Evolutionary conservation across 306 rosid genomes (phyloP).

Genomic region (Geum urbanum): DNA sequence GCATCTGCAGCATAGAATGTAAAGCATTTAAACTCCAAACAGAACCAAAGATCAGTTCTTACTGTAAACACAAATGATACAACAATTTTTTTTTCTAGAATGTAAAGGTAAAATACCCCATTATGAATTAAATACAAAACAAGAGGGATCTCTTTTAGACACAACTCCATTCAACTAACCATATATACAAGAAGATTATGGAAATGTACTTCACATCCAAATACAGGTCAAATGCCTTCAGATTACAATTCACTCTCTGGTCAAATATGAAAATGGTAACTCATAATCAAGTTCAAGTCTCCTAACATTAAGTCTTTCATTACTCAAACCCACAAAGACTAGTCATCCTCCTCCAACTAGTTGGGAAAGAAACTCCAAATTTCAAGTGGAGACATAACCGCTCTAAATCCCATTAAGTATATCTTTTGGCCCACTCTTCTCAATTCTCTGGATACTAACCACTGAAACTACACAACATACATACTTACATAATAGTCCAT

Average conservation of each 20-base stretch:
- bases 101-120: not conserved
- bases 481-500: not conserved
- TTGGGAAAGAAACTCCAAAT: not conserved
- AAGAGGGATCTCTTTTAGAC: not conserved
- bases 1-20: constrained; percentile 59
- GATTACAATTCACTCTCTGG: not conserved
- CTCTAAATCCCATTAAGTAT: not conserved
- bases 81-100: not conserved
- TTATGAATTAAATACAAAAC: not conserved
- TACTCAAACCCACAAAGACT: not conserved
- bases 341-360: not conserved
- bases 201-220: constrained; percentile 4
- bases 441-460: not conserved
- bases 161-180: not conserved
- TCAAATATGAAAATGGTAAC: not conserved
- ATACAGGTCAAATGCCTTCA: not conserved
- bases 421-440: not conserved
- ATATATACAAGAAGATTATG: not conserved
- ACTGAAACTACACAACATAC: not conserved
- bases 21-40: constrained; percentile 18
- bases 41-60: not conserved
- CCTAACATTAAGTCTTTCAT: not conserved
- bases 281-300: not conserved
- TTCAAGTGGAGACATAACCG: not conserved
- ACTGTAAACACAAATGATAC: not conserved